Percentiles rank a stretch among this genome's conserved stretches.
Evolutionary conservation across 1,139 yeast species (phyloP).

Genomic region (Blastobotrys serpentis): DNA sequence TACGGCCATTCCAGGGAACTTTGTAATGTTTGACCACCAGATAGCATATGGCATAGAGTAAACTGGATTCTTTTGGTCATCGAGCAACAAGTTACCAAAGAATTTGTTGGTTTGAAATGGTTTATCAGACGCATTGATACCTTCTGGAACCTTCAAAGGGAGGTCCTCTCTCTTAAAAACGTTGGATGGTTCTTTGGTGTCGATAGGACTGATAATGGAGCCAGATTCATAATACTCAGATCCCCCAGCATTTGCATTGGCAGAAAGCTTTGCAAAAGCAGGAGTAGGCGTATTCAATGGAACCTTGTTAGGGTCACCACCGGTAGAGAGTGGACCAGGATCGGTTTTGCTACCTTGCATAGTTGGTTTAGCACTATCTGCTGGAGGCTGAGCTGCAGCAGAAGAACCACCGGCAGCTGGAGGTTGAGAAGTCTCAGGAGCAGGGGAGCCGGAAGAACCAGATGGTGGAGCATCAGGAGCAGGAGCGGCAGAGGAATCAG

Average conservation of each 20-base stretch:
- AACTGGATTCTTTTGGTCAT: constrained; percentile 43
- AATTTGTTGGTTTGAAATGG: constrained; percentile 66
- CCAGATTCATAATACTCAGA: constrained; percentile 31
- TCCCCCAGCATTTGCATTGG: constrained; percentile 14
- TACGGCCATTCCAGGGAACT: constrained; percentile 57
- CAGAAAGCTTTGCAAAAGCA: constrained; percentile 1
- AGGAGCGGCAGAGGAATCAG: constrained; percentile 7
- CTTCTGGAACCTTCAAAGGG: constrained; percentile 45
- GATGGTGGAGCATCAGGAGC: neutral
- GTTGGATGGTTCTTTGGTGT: constrained; percentile 50
- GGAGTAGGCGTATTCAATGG: constrained; percentile 8
- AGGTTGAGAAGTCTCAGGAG: constrained; percentile 10
- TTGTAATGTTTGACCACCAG: constrained; percentile 45
- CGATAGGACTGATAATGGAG: constrained; percentile 52
- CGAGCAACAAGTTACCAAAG: constrained; percentile 61
- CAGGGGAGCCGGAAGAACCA: constrained; percentile 11
- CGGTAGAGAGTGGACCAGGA: constrained; percentile 6
- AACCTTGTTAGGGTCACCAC: constrained; percentile 8
- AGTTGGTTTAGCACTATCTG: neutral
- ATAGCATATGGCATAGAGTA: constrained; percentile 63
- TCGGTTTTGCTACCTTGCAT: constrained; percentile 9
- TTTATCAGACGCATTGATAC: constrained; percentile 45
- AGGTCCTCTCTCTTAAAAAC: constrained; percentile 50
- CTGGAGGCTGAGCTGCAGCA: constrained; percentile 3
- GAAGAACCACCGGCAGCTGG: constrained; percentile 3